A percentile compares a stretch with the other conserved stretches of the same genome.
These are phyloP conservation scores for Colletotrichum lupini DNA, from an alignment of 2,329 filamentous ascomycete species.

Conservation along the genomic window DNA sequence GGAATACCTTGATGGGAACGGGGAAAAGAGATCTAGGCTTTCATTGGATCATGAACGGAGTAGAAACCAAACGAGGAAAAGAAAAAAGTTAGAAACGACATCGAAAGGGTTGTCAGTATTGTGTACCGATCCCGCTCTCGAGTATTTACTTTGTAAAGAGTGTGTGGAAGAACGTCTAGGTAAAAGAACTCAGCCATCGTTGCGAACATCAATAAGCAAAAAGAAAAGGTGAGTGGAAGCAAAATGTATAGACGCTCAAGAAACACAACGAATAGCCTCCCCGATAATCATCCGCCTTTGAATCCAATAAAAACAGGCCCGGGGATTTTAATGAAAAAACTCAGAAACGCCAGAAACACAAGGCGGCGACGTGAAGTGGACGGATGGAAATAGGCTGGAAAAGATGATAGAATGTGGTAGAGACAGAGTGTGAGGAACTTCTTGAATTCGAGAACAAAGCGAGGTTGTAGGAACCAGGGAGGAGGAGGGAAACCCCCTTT, in stretches of 20 bases:
- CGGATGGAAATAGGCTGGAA: not conserved
- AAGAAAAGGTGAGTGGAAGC: not conserved
- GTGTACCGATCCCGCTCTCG: not conserved
- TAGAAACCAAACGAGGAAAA: not conserved
- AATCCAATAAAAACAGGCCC: not conserved
- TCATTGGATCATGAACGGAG: not conserved
- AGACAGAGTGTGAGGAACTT: constrained; percentile 25
- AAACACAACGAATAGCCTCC: not conserved
- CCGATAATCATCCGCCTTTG: not conserved
- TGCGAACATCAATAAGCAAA: not conserved
- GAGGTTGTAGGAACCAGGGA: constrained; percentile 25
- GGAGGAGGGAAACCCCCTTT: not conserved
- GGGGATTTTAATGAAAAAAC: not conserved
- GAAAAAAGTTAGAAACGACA: not conserved
- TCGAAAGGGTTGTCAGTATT: not conserved
- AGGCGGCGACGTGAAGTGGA: not conserved
- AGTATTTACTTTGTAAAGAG: not conserved
- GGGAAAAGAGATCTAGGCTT: constrained; percentile 3
- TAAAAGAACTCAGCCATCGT: not conserved
- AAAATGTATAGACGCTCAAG: constrained; percentile 8
- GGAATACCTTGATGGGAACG: not conserved
- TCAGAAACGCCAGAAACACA: constrained; percentile 12
- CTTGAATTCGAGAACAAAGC: constrained; percentile 33
- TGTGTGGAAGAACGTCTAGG: constrained; percentile 13
- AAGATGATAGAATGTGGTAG: not conserved